Percentiles rank a stretch among this genome's conserved stretches.
These are phyloP conservation scores for Chrysophaeum taylorii DNA, from an alignment of 352 stramenopile genomes.

Conservation along the genomic window DNA sequence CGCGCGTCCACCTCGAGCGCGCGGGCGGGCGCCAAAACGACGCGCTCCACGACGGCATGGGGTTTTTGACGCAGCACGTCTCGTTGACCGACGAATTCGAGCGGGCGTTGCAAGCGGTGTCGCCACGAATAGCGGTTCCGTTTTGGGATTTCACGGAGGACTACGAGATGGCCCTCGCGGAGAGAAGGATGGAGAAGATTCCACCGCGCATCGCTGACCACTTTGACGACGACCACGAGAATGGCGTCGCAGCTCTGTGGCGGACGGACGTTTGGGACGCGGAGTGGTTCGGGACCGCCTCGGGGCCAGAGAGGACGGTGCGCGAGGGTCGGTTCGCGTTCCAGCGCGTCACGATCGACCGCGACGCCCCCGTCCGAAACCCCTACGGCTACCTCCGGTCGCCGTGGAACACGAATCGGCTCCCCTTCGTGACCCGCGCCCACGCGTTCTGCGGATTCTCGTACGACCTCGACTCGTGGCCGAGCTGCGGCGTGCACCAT, in stretches of 20 bases:
- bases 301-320: too few relatives aligned
- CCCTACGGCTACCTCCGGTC: slow-evolving; percentile 11
- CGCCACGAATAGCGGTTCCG: background rate
- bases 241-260: background rate
- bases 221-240: too few relatives aligned
- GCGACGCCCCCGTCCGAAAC: background rate
- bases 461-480: slow-evolving; percentile 1
- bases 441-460: slow-evolving; percentile 7
- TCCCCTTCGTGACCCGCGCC: slow-evolving; percentile 6
- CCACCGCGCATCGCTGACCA: too few relatives aligned
- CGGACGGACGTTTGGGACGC: background rate
- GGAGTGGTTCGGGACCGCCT: background rate
- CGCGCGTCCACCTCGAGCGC: background rate
- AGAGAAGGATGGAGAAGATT: too few relatives aligned
- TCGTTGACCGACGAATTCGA: background rate
- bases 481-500: background rate
- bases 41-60: slow-evolving; percentile 20
- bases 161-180: background rate
- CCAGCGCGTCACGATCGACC: background rate
- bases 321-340: background rate
- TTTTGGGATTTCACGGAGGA: background rate
- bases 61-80: background rate
- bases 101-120: background rate
- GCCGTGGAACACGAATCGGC: slow-evolving; percentile 17
- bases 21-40: background rate